Evolutionary conservation across 1,139 yeast species (phyloP), one percentile per base, ranked within the genome.

Genomic region (Pichia sp.): DNA sequence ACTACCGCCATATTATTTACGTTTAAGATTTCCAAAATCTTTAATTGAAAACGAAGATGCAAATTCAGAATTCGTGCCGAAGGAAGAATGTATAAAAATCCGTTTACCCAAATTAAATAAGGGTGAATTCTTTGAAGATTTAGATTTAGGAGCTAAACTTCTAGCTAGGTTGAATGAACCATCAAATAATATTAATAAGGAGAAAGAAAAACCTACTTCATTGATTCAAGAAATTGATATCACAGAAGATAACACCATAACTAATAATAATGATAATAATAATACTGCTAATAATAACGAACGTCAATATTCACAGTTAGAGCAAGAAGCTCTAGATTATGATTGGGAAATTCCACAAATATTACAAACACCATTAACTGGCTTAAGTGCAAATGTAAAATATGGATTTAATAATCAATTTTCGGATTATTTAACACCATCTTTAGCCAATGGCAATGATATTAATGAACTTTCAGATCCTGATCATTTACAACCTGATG

Each of bases 381-480:
- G 36, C 16, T 35, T 47, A 20, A 28, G 32, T 6, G 31, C 38
- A 1, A 31, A 40, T 2, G 35, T 46, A n/a, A 66, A 73, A 43
- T 92, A 92, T 59, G 98, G 98, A 1, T 92, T 92, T 63, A 80
- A 87, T 55, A 71, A 78, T 50, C 73, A 72, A 35, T 87, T 86
- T 60, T 69, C 71, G 37, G 78, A 76, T 1, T 71, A 80, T 22
- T 63, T 89, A 7, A 80, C 79, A 0, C 75, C 84, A 1, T 82
- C 96, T 0, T 53, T 83, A 3, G 66, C 82, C 4, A 82, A 82
- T 50, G 97, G 97, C 4, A 90, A 92, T 57, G 97, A 90, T 60
- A 86, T 92, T 47, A 90, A 89, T 59, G 97, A 90, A 54, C 63
- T 90, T 23, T 78, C 79, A 2, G 84, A 83, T 51, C 96, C 97